phyloP scores from a whole-genome alignment of 768 basidiomycete genomes.

The Pleurotus ostreatus region DNA sequence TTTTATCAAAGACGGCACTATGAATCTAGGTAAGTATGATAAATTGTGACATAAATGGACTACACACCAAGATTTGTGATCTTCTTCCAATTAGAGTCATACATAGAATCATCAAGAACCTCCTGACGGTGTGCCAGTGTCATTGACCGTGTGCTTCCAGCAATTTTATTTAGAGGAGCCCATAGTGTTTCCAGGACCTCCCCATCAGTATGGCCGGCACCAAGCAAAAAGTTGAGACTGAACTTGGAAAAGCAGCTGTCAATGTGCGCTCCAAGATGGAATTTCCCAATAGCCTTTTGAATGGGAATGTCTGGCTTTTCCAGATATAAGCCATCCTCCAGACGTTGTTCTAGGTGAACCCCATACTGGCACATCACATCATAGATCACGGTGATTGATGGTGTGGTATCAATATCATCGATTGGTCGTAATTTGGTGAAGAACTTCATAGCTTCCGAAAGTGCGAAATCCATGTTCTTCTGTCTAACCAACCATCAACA shows the following conservation, averaged over 20 bases:
- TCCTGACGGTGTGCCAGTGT: constrained; percentile 21
- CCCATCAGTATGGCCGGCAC: constrained; percentile 25
- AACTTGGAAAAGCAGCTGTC: constrained; percentile 12
- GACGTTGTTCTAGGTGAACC: constrained; percentile 13
- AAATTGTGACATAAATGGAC: background rate
- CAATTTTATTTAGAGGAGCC: constrained; percentile 20
- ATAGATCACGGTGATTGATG: constrained; percentile 17
- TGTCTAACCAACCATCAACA: constrained; percentile 11
- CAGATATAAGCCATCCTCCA: constrained; percentile 9
- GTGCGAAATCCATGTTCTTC: constrained; percentile 23
- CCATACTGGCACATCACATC: constrained; percentile 26
- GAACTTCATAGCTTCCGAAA: constrained; percentile 15
- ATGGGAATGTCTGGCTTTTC: background rate
- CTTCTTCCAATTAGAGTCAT: constrained; percentile 32
- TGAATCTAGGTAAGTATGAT: background rate
- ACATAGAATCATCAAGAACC: constrained; percentile 31
- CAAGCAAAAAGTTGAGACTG: constrained; percentile 23
- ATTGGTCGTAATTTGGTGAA: background rate
- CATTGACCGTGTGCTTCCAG: constrained; percentile 27
- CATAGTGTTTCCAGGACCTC: constrained; percentile 31
- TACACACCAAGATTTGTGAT: constrained; percentile 18
- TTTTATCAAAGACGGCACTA: constrained; percentile 9
- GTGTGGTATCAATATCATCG: background rate
- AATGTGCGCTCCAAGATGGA: constrained; percentile 16
- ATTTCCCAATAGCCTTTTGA: constrained; percentile 10